Evolutionary conservation across 1,284 basidiomycete species (phyloP), one percentile per base, ranked within the genome.

Genomic region (Vanrija sp.): DNA sequence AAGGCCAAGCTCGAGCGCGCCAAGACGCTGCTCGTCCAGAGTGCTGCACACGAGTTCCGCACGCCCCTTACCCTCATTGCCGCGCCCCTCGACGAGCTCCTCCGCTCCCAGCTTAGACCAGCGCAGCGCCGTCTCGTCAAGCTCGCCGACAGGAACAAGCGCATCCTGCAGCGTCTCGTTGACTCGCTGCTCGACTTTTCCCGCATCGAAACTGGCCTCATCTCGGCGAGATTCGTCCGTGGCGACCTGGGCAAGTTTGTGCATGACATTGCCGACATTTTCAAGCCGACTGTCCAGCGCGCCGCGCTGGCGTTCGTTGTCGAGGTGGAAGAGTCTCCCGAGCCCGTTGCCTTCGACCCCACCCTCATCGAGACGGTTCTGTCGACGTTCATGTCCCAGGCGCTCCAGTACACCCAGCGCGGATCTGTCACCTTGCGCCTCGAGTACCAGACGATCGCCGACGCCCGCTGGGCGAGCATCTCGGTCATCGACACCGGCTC

Each of bases 1-100:
- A 73, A 76, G 35, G 62, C 68, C 9, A 59, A 63, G 16, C 71
- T 78, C 56, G 76, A 77, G 42, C 56, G 60, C 16, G 75, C 75
- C 4, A 75, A 73, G 51, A 59, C 63, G 3, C 60, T 65, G 4
- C 72, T 71, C 65, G 69, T 73, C 59, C 59, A 61, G 22, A 70
- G 68, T 22, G 68, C 74, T 4, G 68, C 67, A 0, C 75, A 77
- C 60, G 75, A 78, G 57, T 58, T 77, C 2, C 49, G 66, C 22
- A 59, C 58, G 36, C 71, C 71, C 18, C 50, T 73, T 27, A 69
- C 71, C 0, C 52, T 73, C 16, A 55, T 73, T 15, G 53, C 61
- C 15, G 66, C 68, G 2, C 65, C 66, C 0, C 51, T 75, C 10
- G 58, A 63, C 12, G 74, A 76, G 24, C 16, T 39, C 5, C n/a